These are phyloP conservation scores for Ceratocystis huliohia DNA, from an alignment of 2,329 filamentous ascomycete genomes.

Conservation along the genomic window DNA sequence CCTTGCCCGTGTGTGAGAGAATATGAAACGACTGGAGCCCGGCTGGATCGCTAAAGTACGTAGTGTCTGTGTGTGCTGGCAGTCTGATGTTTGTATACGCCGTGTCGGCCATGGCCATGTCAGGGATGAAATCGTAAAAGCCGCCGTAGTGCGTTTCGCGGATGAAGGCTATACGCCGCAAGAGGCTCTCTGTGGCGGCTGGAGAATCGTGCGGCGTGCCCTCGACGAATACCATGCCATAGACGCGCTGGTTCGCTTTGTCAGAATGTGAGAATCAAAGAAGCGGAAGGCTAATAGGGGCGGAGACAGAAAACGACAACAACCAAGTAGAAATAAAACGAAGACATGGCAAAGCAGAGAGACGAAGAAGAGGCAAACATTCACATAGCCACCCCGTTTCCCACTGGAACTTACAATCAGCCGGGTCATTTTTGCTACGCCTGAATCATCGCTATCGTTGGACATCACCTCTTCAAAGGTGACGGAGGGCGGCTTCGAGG, in stretches of 20 bases:
- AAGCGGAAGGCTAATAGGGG: no score
- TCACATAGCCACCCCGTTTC: no score
- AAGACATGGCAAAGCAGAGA: no score
- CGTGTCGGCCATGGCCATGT: constrained; percentile 76
- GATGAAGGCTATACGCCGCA: constrained; percentile 76
- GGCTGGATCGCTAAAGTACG: constrained; percentile 87
- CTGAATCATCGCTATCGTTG: constrained; percentile 34
- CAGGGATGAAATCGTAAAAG: constrained; percentile 71
- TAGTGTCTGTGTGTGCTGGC: constrained; percentile 81
- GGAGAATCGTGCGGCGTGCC: constrained; percentile 52
- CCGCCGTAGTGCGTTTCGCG: constrained; percentile 81
- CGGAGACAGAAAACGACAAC: no score
- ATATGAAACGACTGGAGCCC: constrained; percentile 89
- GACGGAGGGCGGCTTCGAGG: constrained; percentile 43
- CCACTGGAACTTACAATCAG: constrained; percentile 42
- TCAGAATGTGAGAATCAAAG: neutral
- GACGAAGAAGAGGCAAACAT: no score
- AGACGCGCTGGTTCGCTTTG: constrained; percentile 39
- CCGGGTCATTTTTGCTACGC: constrained; percentile 49
- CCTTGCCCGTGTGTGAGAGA: constrained; percentile 45
- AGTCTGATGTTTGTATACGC: constrained; percentile 81
- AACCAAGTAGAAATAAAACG: no score
- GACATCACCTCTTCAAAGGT: constrained; percentile 48
- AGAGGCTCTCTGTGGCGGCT: constrained; percentile 57
- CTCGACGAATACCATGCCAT: constrained; percentile 68